Percentiles rank a stretch among this genome's conserved stretches.
These are phyloP conservation scores for Arabidopsis arenosa DNA, from an alignment of 345 rosid genomes.

Conservation along the genomic window DNA sequence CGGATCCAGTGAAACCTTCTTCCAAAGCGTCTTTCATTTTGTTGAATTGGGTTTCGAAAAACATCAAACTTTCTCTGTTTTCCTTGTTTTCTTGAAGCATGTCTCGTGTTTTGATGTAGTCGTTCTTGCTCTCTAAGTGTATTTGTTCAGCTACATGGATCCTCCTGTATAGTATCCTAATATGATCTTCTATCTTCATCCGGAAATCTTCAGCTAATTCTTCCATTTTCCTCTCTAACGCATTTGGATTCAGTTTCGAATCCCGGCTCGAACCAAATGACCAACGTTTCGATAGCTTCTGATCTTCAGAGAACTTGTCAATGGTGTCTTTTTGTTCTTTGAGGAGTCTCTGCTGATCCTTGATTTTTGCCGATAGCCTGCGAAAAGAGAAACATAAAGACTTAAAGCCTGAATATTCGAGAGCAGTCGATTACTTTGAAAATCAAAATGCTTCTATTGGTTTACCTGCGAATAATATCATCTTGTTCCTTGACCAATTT, in stretches of 20 bases:
- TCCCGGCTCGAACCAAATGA: slow-evolving; percentile 51
- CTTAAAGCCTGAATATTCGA: not conserved
- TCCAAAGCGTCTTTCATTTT: slow-evolving; percentile 44
- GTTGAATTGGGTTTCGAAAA: slow-evolving; percentile 41
- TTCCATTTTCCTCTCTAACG: slow-evolving; percentile 66
- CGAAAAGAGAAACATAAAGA: not conserved
- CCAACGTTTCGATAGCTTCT: slow-evolving; percentile 41
- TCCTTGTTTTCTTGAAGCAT: slow-evolving; percentile 44
- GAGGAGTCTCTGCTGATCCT: slow-evolving; percentile 50
- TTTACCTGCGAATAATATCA: slow-evolving; percentile 37
- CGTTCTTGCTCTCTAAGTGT: slow-evolving; percentile 64
- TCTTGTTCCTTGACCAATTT: slow-evolving; percentile 49
- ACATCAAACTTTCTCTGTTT: slow-evolving; percentile 16
- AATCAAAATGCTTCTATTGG: not conserved
- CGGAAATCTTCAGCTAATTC: slow-evolving; percentile 66
- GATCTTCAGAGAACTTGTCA: slow-evolving; percentile 51
- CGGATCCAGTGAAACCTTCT: slow-evolving; percentile 44
- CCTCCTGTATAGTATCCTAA: slow-evolving; percentile 64
- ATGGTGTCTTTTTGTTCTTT: slow-evolving; percentile 50
- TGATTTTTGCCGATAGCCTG: slow-evolving; percentile 44
- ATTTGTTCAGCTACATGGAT: slow-evolving; percentile 75
- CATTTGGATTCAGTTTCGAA: slow-evolving; percentile 40
- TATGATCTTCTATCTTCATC: slow-evolving; percentile 66
- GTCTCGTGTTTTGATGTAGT: slow-evolving; percentile 47
- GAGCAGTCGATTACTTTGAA: not conserved